phyloP scores from a whole-genome alignment of 140 eudicot species.

The Anethum foeniculum region DNA sequence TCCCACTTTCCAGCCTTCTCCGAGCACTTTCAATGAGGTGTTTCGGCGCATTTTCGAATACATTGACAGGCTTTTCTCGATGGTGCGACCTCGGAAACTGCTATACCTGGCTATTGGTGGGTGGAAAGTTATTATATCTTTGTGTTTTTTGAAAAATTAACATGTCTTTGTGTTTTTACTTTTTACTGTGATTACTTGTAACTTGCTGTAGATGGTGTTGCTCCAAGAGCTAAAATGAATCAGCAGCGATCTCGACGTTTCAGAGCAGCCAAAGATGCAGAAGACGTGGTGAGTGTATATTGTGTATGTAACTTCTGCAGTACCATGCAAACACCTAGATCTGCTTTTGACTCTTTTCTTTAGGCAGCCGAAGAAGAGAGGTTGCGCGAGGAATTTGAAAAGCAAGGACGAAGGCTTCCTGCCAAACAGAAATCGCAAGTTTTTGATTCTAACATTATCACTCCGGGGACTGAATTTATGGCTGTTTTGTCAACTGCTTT shows the following conservation, averaged over 20 bases:
- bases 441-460: conserved; percentile 71
- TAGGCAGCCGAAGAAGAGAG: conserved; percentile 63
- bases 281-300: conserved; percentile 59
- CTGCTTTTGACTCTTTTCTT: conserved; percentile 12
- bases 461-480: conserved; percentile 96
- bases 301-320: neutral
- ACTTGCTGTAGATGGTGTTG: conserved; percentile 70
- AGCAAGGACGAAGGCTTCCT: conserved; percentile 85
- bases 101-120: conserved; percentile 94
- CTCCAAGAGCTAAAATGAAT: conserved; percentile 98
- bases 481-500: conserved; percentile 67
- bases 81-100: conserved; percentile 93
- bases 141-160: neutral
- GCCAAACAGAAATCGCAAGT: conserved; percentile 69
- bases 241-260: conserved; percentile 94
- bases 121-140: conserved; percentile 13
- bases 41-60: conserved; percentile 83
- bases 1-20: conserved; percentile 63
- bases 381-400: conserved; percentile 71
- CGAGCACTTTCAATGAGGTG: conserved; percentile 80
- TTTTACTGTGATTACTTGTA: conserved; percentile 5
- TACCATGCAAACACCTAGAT: neutral
- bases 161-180: conserved; percentile 1
- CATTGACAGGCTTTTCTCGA: conserved; percentile 79
- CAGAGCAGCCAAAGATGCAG: conserved; percentile 93